A percentile compares a stretch with the other conserved stretches of the same genome.
Conservation (phyloP, 495 filamentous ascomycete species). For the Penicillium diatomitis region DNA sequence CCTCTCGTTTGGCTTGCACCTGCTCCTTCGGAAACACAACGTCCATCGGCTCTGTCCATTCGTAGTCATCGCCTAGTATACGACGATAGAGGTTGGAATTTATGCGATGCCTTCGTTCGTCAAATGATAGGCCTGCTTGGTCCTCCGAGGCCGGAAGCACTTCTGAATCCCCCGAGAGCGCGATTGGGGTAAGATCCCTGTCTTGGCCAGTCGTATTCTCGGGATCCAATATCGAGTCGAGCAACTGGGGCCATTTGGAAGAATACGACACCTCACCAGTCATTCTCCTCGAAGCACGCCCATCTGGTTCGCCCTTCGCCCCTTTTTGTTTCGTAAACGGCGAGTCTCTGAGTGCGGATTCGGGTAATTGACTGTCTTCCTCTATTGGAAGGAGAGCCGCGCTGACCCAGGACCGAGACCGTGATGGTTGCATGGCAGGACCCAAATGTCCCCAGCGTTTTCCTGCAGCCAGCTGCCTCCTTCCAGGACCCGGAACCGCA, state of each 20-base stretch:
- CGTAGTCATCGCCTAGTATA: slow-evolving; percentile 8
- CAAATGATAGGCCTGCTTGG: slow-evolving; percentile 1
- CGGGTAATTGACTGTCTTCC: neutral
- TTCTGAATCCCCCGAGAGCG: neutral
- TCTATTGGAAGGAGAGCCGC: slow-evolving; percentile 16
- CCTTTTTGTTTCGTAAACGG: neutral
- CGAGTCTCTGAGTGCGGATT: neutral
- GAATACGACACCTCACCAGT: neutral
- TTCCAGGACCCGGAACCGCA: slow-evolving; percentile 5
- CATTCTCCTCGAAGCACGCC: neutral
- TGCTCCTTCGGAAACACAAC: slow-evolving; percentile 6
- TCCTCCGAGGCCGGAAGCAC: neutral
- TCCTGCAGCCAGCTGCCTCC: slow-evolving; percentile 9
- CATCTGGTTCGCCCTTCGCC: neutral
- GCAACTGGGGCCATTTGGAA: neutral
- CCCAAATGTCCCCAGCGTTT: slow-evolving; percentile 14
- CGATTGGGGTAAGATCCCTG: neutral
- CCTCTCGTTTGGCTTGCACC: slow-evolving; percentile 1
- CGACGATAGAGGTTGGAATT: slow-evolving; percentile 8
- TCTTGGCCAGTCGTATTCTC: neutral
- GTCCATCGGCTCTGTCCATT: slow-evolving; percentile 11
- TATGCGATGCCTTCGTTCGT: slow-evolving; percentile 10
- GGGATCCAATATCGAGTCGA: neutral
- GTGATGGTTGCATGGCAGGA: slow-evolving; percentile 14
- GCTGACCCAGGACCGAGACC: slow-evolving; percentile 24